Evolutionary conservation across 176 grass and related monocot species (phyloP), one percentile per base, ranked within the genome.

Genomic region (barley (Hordeum vulgare)): DNA sequence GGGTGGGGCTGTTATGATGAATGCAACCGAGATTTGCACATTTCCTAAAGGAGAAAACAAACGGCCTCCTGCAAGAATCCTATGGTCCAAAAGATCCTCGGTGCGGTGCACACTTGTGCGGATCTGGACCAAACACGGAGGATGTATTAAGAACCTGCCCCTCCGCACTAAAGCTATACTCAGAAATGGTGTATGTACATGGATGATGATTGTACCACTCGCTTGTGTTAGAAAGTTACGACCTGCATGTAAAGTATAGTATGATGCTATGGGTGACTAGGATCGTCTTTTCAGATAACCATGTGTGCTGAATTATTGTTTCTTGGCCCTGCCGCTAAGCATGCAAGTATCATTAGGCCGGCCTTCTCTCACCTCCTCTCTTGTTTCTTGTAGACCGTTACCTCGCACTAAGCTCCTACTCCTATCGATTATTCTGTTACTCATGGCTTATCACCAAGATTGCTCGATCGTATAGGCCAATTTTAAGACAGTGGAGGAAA

Each of bases 281-380:
- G 71, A 44, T 65, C 66, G n/a, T 73, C 66, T 86, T 86, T 83
- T 66, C n/a, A 67, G 73, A 25, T 80, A 3, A 18, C 31, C 78
- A 78, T 17, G 67, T 66, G 25, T 74, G 79, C 27, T 31, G 68
- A 71, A 86, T 90, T 37, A 90, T 90, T 49, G 88, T 90, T 90
- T 10, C 88, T 86, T 90, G 68, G 66, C 74, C 9, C 79, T 39
- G 66, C 67, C 84, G 88, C 88, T 90, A 90, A 83, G 88, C 67
- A 82, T 85, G 88, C 67, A 82, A 78, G 23, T 58, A 85, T 88
- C 41, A 77, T 84, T 44, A 80, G 63, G 20, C 42, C 26, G 11
- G n/a, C 68, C n/a, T 71, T 44, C 37, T 44, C 49, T 20, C 49
- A 53, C 5, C 68, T 8, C n/a, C 67, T 42, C 10, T 17, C 37